Evolutionary conservation across 73 alveolate genomes (phyloP).

Genomic region (Paramecium sonneborni): DNA sequence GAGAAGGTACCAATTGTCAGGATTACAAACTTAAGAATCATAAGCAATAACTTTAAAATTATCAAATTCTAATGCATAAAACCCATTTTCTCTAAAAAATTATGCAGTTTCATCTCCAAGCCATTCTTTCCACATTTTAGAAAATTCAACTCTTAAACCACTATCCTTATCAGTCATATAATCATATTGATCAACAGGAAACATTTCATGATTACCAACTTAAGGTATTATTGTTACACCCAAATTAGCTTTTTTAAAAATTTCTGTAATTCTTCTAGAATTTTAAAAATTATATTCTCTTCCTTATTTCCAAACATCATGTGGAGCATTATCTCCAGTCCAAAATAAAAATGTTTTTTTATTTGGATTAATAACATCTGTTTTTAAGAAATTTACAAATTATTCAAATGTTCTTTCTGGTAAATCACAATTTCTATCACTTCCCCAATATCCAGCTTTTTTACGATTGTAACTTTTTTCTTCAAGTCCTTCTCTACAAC

Average conservation of each 20-base stretch:
- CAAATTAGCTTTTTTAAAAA: background rate
- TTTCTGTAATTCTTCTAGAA: slow-evolving; percentile 37
- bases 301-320: slow-evolving; percentile 78
- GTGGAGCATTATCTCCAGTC: slow-evolving; percentile 85
- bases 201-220: slow-evolving; percentile 65
- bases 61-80: slow-evolving; percentile 27
- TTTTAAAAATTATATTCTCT: slow-evolving; percentile 67
- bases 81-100: slow-evolving; percentile 57
- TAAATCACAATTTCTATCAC: slow-evolving; percentile 74
- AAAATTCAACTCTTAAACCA: slow-evolving; percentile 40
- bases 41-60: slow-evolving; percentile 57
- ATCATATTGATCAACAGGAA: slow-evolving; percentile 60
- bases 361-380: slow-evolving; percentile 74
- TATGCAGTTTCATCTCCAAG: slow-evolving; percentile 62
- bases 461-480: slow-evolving; percentile 66
- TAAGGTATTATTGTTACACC: slow-evolving; percentile 39
- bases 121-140: slow-evolving; percentile 66
- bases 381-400: slow-evolving; percentile 66
- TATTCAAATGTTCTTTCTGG: slow-evolving; percentile 79
- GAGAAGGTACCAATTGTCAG: slow-evolving; percentile 60
- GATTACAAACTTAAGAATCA: slow-evolving; percentile 61
- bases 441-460: slow-evolving; percentile 80
- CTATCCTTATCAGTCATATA: slow-evolving; percentile 52
- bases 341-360: slow-evolving; percentile 71
- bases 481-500: slow-evolving; percentile 71